Base-by-base conservation (phyloP, 768 basidiomycete genomes). In the Boletus reticulatus region DNA sequence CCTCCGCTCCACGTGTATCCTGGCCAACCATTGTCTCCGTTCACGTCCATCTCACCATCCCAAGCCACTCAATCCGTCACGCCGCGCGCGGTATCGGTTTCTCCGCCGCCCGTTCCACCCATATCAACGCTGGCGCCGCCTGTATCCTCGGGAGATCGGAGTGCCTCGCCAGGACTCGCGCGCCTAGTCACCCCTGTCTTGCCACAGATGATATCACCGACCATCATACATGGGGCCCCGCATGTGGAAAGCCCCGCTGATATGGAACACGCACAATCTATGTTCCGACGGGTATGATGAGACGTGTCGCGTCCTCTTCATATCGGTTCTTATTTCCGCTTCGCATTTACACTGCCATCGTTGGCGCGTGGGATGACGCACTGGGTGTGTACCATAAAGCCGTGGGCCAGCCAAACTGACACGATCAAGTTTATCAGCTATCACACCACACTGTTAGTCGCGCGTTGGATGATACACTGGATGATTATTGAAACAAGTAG, bases 191-290 rank as follows among this genome's bases (percentile, higher is more conserved):
- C 56, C 13, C 58, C 57, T 14, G 34, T 53, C 13, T 58, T 60
- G 22, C 56, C 65, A 11, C 49, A 34, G 24, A 47, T 14, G 31
- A 45, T n/a, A 45, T 44, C 58, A 22, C 59, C 59, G 22, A 70
- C 42, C 12, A 62, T 72, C 34, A 52, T 73, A 55, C 56, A 56
- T 0, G 59, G 52, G 5, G 29, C 49, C n/a, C 48, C 59, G 20
- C 64, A 57, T 2, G 65, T 72, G 32, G 74, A 76, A 39, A 74
- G 72, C 52, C 73, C 73, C 1, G 38, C 50, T 24, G 73, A 67
- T 48, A 64, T 67, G 52, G 48, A 58, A n/a, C 48, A 57, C 22
- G 13, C 43, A 4, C 62, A 59, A 13, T 58, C 62, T n/a, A 22
- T 58, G 32, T 55, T 66, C 16, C 48, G 24, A 39, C 27, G 20